Evolutionary conservation across 2,329 filamentous ascomycete genomes (phyloP).

Genomic region (Epichloe gansuensis): DNA sequence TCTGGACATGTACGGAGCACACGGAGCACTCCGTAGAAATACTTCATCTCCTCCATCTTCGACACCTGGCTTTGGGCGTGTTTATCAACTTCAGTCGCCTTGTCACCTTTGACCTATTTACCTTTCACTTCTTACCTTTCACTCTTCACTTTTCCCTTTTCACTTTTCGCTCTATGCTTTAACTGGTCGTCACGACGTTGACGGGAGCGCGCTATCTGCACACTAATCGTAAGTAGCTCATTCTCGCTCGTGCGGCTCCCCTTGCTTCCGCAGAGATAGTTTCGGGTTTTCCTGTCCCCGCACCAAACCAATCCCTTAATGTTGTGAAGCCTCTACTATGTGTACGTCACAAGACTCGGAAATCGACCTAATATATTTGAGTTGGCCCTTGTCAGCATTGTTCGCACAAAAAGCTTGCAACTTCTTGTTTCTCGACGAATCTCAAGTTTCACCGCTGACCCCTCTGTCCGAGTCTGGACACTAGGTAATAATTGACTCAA

Average conservation of each 20-base stretch:
- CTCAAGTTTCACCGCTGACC: conserved; percentile 1
- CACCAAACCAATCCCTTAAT: no score
- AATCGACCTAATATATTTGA: no score
- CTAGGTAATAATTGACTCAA: conserved; percentile 1
- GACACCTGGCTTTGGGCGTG: neutral
- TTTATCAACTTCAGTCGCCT: no score
- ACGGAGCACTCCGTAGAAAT: neutral
- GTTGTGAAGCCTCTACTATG: no score
- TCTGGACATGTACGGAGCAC: no score
- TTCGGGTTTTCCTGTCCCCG: neutral
- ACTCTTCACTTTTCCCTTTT: neutral
- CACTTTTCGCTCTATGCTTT: neutral
- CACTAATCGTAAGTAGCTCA: neutral
- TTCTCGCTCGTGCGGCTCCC: neutral
- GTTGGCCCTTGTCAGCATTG: no score
- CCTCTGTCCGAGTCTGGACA: neutral
- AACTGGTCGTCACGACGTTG: neutral
- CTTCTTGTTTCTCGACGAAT: neutral
- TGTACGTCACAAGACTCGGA: no score
- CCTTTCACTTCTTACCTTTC: no score
- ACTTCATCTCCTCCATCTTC: neutral
- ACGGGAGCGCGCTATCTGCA: neutral
- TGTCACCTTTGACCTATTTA: neutral
- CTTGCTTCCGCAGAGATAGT: neutral
- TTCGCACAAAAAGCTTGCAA: neutral